Conservation (phyloP, 176 grass and related monocot genomes). For the Phragmites australis region DNA sequence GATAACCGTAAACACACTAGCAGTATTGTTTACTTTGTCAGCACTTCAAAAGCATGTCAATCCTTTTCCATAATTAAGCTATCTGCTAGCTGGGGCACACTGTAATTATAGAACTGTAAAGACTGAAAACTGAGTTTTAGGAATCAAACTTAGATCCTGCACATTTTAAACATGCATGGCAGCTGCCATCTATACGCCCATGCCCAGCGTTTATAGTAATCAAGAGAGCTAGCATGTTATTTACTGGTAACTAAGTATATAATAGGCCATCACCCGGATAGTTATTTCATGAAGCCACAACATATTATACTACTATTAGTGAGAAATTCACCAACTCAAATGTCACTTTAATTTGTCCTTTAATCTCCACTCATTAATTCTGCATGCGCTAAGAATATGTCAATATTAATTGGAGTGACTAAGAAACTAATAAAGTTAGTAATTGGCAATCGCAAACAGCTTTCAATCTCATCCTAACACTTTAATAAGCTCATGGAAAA, state of each 20-base stretch:
- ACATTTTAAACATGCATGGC: conserved; percentile 11
- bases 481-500: background rate
- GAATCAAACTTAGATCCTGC: background rate
- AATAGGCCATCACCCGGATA: background rate
- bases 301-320: background rate
- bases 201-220: background rate
- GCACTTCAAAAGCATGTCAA: conserved; percentile 2
- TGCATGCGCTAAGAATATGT: background rate
- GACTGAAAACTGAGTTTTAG: background rate
- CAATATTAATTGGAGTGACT: conserved; percentile 4
- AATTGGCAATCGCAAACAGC: conserved; percentile 8
- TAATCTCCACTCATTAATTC: background rate
- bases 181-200: background rate
- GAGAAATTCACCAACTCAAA: background rate
- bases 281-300: conserved; percentile 5
- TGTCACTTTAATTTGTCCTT: background rate
- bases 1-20: background rate
- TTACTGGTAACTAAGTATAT: background rate
- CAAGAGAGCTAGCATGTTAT: background rate
- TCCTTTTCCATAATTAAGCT: background rate
- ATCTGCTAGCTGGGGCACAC: background rate
- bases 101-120: background rate
- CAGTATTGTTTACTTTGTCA: background rate
- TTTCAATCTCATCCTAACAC: background rate
- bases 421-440: background rate